Evolutionary conservation across 2,329 filamentous ascomycete species (phyloP), one percentile per base, ranked within the genome.

Genomic region (Aspergillus latus): DNA sequence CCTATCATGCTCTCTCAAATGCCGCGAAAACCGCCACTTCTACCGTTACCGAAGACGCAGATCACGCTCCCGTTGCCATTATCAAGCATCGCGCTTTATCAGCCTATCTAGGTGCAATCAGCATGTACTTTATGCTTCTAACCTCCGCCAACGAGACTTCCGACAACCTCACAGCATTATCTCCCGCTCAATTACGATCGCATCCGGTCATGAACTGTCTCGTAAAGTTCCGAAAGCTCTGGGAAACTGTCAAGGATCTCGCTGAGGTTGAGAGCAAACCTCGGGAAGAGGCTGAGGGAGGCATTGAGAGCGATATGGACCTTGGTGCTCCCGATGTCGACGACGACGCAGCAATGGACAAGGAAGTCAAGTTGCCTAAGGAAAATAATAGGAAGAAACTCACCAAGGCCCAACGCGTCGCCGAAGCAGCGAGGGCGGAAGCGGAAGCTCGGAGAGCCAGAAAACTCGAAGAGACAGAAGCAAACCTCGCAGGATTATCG

Each of bases 101-200:
- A 4, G 90, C 92, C 58, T 97, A 99, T 69, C 80, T 97, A 26
- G 91, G 89, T 43, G 83, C 90, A 1, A 80, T 99, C 63, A 88
- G 89, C 48, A 92, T 96, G 85, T 99, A 99, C 74, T 96, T 99
- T 72, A 90, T 92, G 37, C 83, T 97, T 36, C 78, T 99, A n/a
- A 90, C 91, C 9, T 96, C 91, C 0, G 87, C 87, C 2, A 81
- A 86, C 49, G 84, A 86, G 57, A 76, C 78, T 0, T 75, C 79
- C 36, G 80, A 80, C 6, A 73, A 77, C 0, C 74, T 76, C 10
- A 81, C 85, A 57, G 82, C 90, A 0, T 75, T 95, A 62, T 82
- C 89, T 53, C 89, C 93, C 4, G 79, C 82, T n/a, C 87, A 96
- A 64, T 77, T 99, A 42, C 87, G 90, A 59, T 90, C 96, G 52